A percentile compares a stretch with the other conserved stretches of the same genome.
phyloP scores from a whole-genome alignment of 2,329 filamentous ascomycete species.

The Elsinoe fawcettii region DNA sequence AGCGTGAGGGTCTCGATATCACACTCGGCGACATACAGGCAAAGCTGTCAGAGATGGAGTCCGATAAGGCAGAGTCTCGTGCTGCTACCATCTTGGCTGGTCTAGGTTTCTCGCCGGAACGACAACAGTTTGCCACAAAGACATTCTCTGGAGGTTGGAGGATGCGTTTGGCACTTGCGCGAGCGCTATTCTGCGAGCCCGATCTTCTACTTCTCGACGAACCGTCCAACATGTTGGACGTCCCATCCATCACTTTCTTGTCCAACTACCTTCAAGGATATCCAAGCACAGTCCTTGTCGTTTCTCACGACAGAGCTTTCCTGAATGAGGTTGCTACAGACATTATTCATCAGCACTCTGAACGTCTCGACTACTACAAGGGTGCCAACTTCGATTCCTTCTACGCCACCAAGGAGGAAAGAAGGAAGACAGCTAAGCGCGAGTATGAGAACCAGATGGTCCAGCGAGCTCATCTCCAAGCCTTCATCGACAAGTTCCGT shows the following conservation, averaged over 20 bases:
- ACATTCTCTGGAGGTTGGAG: conserved; percentile 99
- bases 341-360: conserved; percentile 96
- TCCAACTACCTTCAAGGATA: conserved; percentile 91
- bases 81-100: conserved; percentile 94
- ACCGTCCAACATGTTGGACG: conserved; percentile 99
- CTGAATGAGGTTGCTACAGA: conserved; percentile 98
- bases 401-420: conserved; percentile 94
- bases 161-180: conserved; percentile 90
- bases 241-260: conserved; percentile 98
- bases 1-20: conserved; percentile 82
- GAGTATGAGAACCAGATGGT: conserved; percentile 99
- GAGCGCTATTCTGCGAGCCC: conserved; percentile 95
- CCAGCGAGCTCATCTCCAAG: conserved; percentile 83
- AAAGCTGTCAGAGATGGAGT: conserved; percentile 97
- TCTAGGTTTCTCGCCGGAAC: conserved; percentile 89
- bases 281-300: conserved; percentile 88
- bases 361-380: conserved; percentile 96
- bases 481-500: conserved; percentile 98
- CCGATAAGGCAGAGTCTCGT: conserved; percentile 92
- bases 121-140: conserved; percentile 87
- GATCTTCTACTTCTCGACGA: conserved; percentile 94
- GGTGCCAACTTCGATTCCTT: conserved; percentile 93
- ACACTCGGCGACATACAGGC: conserved; percentile 84
- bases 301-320: conserved; percentile 98
- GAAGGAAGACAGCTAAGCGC: conserved; percentile 89